Base-by-base conservation (phyloP, 2,329 filamentous ascomycete genomes). In the Neofusicoccum parvum region DNA sequence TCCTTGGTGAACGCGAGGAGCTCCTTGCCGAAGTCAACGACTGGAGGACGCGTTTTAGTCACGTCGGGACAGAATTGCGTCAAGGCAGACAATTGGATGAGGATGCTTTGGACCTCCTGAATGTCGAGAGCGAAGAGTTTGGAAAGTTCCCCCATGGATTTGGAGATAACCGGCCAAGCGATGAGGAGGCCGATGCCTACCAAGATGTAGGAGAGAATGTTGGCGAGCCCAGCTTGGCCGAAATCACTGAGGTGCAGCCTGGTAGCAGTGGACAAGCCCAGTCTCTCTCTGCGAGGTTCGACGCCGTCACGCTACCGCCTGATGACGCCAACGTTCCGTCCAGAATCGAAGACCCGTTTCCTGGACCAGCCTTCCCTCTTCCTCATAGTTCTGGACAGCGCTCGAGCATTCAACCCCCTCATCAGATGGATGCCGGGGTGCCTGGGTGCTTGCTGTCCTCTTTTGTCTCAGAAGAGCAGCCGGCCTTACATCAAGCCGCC, bases 141-240 rank as follows among this genome's bases (percentile, higher is more conserved):
- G 70, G 69, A 11, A 65, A 66, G 12, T 71, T 71, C 51, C 67
- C 67, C 4, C 66, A 68, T 54, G 70, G 70, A n/a, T 71, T 71
- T 62, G 69, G 69, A 14, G 70, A 71, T 39, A 70, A 70, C 56
- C 43, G 59, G 3, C 49, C 64, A 5, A 50, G 49, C n/a, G 68
- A 67, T 46, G 68, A 69, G 39, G 65, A 66, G 12, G 14, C 34
- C 23, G 32, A 54, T 3, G 23, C 14, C 20, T 23, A 48, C 23
- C 48, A 27, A n/a, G 27, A 46, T 15, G 37, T 12, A 6, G 56
- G 48, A 15, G 32, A 46, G 41, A 43, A n/a, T 10, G 14, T 10
- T 5, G n/a, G 23, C 37, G 39, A 45, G 3, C 62, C 32, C 11
- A 34, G 39, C 32, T 20, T n/a, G 43, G 23, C 50, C 11, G 17